Evolutionary conservation across 768 basidiomycete genomes (phyloP).

Genomic region (Naematelia aurantialba): DNA sequence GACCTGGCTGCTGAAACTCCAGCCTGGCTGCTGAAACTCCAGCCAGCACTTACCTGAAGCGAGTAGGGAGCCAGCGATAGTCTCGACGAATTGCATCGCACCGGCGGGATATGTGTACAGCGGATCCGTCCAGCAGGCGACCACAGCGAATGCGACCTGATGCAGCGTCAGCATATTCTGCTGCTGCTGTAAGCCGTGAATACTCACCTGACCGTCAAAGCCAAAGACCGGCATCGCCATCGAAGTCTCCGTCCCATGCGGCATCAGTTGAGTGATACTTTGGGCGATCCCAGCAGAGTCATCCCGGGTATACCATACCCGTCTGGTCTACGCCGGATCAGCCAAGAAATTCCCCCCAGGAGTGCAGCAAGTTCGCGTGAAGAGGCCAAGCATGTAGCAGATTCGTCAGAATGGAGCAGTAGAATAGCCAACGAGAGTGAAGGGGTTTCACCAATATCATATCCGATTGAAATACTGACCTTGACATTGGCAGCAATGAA

Average conservation of each 20-base stretch:
- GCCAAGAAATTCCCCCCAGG: not conserved
- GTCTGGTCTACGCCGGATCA: conserved; percentile 22
- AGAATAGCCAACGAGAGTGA: too few species aligned
- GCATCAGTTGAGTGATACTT: conserved; percentile 42
- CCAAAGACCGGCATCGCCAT: conserved; percentile 48
- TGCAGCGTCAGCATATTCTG: not conserved
- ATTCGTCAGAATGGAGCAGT: too few species aligned
- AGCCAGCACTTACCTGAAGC: conserved; percentile 44
- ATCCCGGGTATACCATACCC: conserved; percentile 46
- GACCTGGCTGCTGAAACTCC: not conserved
- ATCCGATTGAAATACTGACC: conserved; percentile 7
- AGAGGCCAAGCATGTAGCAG: not conserved
- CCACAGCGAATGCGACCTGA: conserved; percentile 43
- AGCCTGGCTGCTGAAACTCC: not conserved
- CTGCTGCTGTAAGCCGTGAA: not conserved
- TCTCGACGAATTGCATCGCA: conserved; percentile 46
- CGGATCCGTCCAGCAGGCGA: conserved; percentile 46
- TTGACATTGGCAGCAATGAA: conserved; percentile 47
- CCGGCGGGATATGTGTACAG: conserved; percentile 43
- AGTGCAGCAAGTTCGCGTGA: not conserved
- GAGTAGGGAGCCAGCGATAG: conserved; percentile 44
- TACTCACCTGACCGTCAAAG: conserved; percentile 40
- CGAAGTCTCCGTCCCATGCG: conserved; percentile 39
- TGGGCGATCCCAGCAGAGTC: conserved; percentile 41
- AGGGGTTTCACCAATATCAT: too few species aligned